Percentiles rank a stretch among this genome's conserved stretches.
Evolutionary conservation across 331 rosid genomes (phyloP).

Genomic region (Acacia concinna): DNA sequence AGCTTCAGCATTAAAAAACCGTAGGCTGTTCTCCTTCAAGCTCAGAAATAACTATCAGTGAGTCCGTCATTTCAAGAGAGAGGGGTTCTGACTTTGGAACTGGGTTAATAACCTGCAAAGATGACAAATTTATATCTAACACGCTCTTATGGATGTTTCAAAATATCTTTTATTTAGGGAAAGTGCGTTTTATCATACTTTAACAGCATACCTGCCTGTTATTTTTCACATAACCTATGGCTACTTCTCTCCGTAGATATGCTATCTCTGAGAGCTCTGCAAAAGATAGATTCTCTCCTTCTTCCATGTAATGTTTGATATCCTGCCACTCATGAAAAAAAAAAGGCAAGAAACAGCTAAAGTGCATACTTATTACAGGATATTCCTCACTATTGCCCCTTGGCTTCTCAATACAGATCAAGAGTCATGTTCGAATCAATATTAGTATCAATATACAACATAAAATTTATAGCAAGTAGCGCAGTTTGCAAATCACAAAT

Average conservation of each 20-base stretch:
- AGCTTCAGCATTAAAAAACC: conserved; percentile 27
- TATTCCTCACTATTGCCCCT: neutral
- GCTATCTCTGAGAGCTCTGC: conserved; percentile 86
- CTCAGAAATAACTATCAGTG: conserved; percentile 88
- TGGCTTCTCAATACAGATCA: neutral
- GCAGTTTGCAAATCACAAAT: neutral
- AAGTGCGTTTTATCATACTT: neutral
- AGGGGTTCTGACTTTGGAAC: conserved; percentile 84
- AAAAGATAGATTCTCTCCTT: conserved; percentile 88
- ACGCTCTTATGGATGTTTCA: conserved; percentile 8
- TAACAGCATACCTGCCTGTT: conserved; percentile 59
- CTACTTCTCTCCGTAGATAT: conserved; percentile 80
- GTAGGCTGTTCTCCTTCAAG: conserved; percentile 87
- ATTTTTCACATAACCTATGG: conserved; percentile 85
- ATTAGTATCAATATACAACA: neutral
- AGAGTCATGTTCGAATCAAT: neutral
- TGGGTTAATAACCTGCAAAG: conserved; percentile 85
- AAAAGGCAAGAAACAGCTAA: conserved; percentile 24
- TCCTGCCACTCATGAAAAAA: conserved; percentile 46
- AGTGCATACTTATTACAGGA: neutral
- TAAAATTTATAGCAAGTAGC: neutral
- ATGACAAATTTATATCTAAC: conserved; percentile 26
- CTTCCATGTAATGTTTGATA: conserved; percentile 76
- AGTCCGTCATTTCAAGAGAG: conserved; percentile 73
- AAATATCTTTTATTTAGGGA: neutral